These are phyloP conservation scores for Fagopyrum homotropicum DNA, from an alignment of 148 eudicot species.

Conservation along the genomic window DNA sequence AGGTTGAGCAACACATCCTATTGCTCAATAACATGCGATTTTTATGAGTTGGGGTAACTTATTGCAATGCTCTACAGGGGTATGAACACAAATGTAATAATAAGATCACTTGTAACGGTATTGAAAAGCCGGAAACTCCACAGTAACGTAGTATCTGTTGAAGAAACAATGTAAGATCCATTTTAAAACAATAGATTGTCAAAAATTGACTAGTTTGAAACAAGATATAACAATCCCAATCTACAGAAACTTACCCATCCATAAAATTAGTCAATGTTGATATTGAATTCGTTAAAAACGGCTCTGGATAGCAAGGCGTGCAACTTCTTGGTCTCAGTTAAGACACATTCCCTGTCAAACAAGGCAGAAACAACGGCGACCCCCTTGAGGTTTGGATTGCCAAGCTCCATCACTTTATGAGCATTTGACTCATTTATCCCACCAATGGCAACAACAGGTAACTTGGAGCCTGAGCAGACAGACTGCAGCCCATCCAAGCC, in stretches of 20 bases:
- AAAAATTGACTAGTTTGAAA: neutral
- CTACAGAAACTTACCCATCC: neutral
- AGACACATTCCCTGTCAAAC: conserved; percentile 62
- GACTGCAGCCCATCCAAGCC: conserved; percentile 70
- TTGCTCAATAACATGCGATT: neutral
- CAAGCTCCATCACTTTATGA: conserved; percentile 49
- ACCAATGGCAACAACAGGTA: conserved; percentile 93
- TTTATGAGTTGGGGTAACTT: neutral
- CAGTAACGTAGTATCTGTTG: too few species aligned
- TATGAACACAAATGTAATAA: neutral
- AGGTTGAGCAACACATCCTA: neutral
- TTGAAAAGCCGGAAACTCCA: too few species aligned
- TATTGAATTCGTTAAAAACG: neutral
- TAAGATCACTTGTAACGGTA: neutral
- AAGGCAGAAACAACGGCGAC: conserved; percentile 86
- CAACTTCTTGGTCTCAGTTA: conserved; percentile 47
- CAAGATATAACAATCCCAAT: neutral
- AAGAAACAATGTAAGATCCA: neutral
- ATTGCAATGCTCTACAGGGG: neutral
- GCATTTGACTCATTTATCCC: conserved; percentile 69
- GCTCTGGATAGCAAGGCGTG: conserved; percentile 37
- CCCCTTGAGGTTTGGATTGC: conserved; percentile 54
- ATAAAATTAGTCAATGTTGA: neutral
- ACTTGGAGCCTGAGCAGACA: conserved; percentile 62
- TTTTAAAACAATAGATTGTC: too few species aligned